A percentile compares a stretch with the other conserved stretches of the same genome.
These are phyloP conservation scores for Penicillium malachiteum DNA, from an alignment of 495 filamentous ascomycete genomes.

Conservation along the genomic window DNA sequence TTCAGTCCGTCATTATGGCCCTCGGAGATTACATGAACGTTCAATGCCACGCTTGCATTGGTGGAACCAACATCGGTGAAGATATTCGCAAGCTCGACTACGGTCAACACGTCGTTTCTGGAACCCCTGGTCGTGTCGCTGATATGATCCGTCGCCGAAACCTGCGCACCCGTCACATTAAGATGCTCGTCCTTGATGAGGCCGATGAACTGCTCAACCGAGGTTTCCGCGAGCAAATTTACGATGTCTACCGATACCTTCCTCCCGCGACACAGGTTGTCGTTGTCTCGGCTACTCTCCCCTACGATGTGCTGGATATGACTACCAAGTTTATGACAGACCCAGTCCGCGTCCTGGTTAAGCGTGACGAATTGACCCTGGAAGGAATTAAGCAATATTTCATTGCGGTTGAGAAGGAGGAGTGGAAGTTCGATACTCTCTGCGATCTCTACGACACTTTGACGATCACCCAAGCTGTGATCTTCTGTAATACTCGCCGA, in stretches of 20 bases:
- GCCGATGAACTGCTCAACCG: conserved; percentile 90
- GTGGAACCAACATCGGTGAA: conserved; percentile 94
- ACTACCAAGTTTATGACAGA: conserved; percentile 99
- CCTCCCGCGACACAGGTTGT: conserved; percentile 97
- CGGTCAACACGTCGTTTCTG: conserved; percentile 94
- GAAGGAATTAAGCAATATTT: conserved; percentile 99
- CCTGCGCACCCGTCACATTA: conserved; percentile 90
- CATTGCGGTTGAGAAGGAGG: conserved; percentile 98
- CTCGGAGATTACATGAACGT: conserved; percentile 99
- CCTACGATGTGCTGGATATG: conserved; percentile 98
- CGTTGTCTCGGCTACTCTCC: conserved; percentile 93
- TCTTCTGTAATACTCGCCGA: conserved; percentile 99
- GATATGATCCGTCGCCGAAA: conserved; percentile 99
- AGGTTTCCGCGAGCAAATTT: conserved; percentile 98
- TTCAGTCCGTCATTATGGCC: conserved; percentile 95
- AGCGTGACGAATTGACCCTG: conserved; percentile 97
- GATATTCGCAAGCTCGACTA: conserved; percentile 97
- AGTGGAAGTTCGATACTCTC: conserved; percentile 99
- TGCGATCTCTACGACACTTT: conserved; percentile 99
- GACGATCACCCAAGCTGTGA: conserved; percentile 98
- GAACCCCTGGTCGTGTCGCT: conserved; percentile 91
- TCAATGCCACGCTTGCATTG: conserved; percentile 98
- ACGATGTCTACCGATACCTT: conserved; percentile 97
- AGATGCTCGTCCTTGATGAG: conserved; percentile 98
- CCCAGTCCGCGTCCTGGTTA: conserved; percentile 97